Evolutionary conservation across 2,329 filamentous ascomycete genomes (phyloP).

Genomic region (Harringtonia aguacate): DNA sequence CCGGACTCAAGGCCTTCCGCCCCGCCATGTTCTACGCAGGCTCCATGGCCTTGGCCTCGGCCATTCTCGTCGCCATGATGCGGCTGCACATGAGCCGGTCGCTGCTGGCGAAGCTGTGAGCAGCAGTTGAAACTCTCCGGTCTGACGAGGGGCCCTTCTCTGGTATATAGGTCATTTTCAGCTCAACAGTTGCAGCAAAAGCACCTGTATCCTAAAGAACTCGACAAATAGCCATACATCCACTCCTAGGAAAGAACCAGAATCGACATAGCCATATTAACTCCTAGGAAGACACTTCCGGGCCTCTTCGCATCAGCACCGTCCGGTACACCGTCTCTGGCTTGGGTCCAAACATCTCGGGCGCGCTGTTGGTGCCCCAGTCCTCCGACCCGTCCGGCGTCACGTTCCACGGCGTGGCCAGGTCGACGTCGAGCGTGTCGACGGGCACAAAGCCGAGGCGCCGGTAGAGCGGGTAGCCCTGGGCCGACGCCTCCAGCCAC

Average conservation of each 20-base stretch:
- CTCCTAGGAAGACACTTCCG: too few relatives aligned
- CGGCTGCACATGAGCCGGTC: conserved; percentile 34
- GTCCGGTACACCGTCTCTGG: conserved; percentile 13
- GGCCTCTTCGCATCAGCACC: conserved; percentile 15
- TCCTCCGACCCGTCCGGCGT: conserved; percentile 10
- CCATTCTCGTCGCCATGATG: conserved; percentile 28
- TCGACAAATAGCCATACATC: too few relatives aligned
- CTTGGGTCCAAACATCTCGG: conserved; percentile 12
- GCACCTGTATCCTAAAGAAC: too few relatives aligned
- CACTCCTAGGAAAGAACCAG: too few relatives aligned
- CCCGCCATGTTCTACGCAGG: conserved; percentile 54
- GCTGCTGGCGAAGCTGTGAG: too few relatives aligned
- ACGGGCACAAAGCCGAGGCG: conserved; percentile 17
- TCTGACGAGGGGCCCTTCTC: too few relatives aligned
- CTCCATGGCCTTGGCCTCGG: conserved; percentile 34
- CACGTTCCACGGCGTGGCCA: conserved; percentile 13
- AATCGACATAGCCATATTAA: too few relatives aligned
- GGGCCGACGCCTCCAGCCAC: conserved; percentile 18
- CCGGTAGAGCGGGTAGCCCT: conserved; percentile 17
- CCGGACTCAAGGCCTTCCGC: conserved; percentile 40
- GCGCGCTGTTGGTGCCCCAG: conserved; percentile 16
- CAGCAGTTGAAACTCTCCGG: too few relatives aligned
- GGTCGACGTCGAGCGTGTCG: conserved; percentile 14
- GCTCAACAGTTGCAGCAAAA: too few relatives aligned
- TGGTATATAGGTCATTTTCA: too few relatives aligned